Percentiles rank a stretch among this genome's conserved stretches.
These are phyloP conservation scores for Vitis vinifera DNA, from an alignment of 164 flowering plant genomes.

Conservation along the genomic window ASM3070453v1 NC_081818.1:1436501-1437000, in stretches of 20 bases:
- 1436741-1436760: conserved; percentile 14
- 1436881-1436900: no score
- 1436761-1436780: neutral
- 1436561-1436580: conserved; percentile 96
- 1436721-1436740: conserved; percentile 12
- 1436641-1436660: conserved; percentile 95
- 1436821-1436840: neutral
- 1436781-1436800: neutral
- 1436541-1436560: conserved; percentile 99
- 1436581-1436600: conserved; percentile 96
- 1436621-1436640: conserved; percentile 85
- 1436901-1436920: no score
- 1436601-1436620: conserved; percentile 94
- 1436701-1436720: conserved; percentile 53
- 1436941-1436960: no score
- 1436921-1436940: no score
- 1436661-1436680: conserved; percentile 90
- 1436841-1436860: neutral
- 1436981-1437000: no score
- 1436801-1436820: neutral
- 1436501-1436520: conserved; percentile 87
- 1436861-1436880: no score
- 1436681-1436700: conserved; percentile 93
- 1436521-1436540: conserved; percentile 88
- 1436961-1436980: no score